These are phyloP conservation scores for Lentinula guzmanii DNA, from an alignment of 768 basidiomycete genomes.

Conservation along the genomic window DNA sequence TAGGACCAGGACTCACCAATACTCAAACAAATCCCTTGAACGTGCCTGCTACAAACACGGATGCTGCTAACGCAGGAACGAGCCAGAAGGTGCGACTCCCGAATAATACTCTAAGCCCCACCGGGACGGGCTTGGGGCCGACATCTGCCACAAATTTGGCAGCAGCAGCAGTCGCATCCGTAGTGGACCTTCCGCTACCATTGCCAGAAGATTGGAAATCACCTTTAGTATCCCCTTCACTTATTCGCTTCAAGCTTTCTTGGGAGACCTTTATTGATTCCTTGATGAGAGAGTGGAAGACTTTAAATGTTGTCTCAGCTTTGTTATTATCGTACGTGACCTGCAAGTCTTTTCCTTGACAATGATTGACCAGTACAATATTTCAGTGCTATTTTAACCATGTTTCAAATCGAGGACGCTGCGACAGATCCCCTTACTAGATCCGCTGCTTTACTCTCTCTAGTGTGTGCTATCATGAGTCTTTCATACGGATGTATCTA, in stretches of 20 bases:
- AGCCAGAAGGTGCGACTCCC: background rate
- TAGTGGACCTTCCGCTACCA: slow-evolving; percentile 16
- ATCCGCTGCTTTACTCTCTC: slow-evolving; percentile 43
- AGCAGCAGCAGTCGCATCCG: slow-evolving; percentile 5
- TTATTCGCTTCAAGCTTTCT: slow-evolving; percentile 44
- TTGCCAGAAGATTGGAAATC: slow-evolving; percentile 31
- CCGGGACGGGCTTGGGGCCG: background rate
- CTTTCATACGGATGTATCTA: slow-evolving; percentile 48
- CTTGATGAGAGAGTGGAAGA: slow-evolving; percentile 53
- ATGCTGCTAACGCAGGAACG: background rate
- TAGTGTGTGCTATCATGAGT: slow-evolving; percentile 46
- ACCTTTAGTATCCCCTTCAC: slow-evolving; percentile 38
- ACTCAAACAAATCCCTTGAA: background rate
- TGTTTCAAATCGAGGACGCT: slow-evolving; percentile 38
- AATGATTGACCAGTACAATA: background rate
- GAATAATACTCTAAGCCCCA: background rate
- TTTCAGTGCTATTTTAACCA: slow-evolving; percentile 42
- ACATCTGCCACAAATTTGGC: slow-evolving; percentile 1
- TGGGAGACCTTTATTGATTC: slow-evolving; percentile 56
- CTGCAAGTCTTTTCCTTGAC: background rate
- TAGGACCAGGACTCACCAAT: background rate
- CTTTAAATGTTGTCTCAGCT: slow-evolving; percentile 50
- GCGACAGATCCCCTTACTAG: slow-evolving; percentile 41
- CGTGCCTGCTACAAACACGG: background rate
- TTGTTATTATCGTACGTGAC: slow-evolving; percentile 18